phyloP scores from a whole-genome alignment of 129 eudicot genomes.

The Flaveria brownii region DNA sequence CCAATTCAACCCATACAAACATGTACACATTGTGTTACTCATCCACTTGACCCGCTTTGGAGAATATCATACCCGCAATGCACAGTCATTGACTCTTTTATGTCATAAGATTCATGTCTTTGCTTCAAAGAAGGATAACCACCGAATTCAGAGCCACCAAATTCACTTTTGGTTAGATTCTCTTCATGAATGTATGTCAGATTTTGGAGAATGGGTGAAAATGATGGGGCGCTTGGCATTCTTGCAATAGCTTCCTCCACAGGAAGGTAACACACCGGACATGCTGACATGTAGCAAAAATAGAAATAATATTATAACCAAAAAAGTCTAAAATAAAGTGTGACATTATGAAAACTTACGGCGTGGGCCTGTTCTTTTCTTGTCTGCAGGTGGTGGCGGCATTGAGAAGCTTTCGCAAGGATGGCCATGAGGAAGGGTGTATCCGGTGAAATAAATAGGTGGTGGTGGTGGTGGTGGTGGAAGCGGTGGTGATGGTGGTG shows the following conservation, averaged over 20 bases:
- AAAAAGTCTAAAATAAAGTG: background rate
- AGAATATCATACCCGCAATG: conserved; percentile 78
- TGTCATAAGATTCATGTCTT: conserved; percentile 77
- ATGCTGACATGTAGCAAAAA: conserved; percentile 54
- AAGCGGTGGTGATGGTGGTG: background rate
- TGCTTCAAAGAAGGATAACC: conserved; percentile 88
- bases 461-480: conserved; percentile 42
- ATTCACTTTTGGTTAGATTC: conserved; percentile 64
- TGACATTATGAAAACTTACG: conserved; percentile 46
- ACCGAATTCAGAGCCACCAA: conserved; percentile 98
- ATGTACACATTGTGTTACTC: conserved; percentile 7
- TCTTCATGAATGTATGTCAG: conserved; percentile 81
- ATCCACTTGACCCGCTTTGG: conserved; percentile 4
- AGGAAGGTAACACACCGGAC: conserved; percentile 98
- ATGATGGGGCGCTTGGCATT: conserved; percentile 84
- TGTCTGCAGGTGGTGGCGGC: conserved; percentile 96
- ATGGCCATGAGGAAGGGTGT: conserved; percentile 87
- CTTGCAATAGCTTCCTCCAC: conserved; percentile 71
- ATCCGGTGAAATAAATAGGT: conserved; percentile 67
- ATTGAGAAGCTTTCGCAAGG: conserved; percentile 78
- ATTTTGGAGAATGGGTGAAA: conserved; percentile 68
- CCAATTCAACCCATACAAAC: background rate
- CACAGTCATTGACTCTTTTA: conserved; percentile 79
- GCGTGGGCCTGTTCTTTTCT: conserved; percentile 88
- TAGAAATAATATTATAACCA: background rate